phyloP scores from a whole-genome alignment of 1,284 basidiomycete genomes.

The Serendipita sp. region DNA sequence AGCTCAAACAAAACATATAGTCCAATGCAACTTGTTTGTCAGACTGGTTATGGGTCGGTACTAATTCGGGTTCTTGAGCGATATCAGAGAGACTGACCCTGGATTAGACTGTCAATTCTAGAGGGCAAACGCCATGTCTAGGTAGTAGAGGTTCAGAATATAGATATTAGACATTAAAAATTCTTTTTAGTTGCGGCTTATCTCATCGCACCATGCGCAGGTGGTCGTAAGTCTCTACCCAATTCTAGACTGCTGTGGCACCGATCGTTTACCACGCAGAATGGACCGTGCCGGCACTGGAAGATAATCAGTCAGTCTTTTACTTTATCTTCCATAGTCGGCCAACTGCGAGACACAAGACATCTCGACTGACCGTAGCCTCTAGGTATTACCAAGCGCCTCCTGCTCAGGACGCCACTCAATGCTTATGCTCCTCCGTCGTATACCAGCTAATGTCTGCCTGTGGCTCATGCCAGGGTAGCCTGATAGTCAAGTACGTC shows the following conservation, averaged over 20 bases:
- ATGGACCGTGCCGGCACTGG: not conserved
- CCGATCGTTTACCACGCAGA: not conserved
- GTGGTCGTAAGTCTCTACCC: not conserved
- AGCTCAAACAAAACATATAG: not conserved
- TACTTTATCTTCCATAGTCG: not conserved
- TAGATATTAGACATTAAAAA: not conserved
- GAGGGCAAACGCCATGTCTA: not conserved
- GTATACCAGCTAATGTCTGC: not conserved
- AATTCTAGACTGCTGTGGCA: not conserved
- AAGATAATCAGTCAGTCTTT: not conserved
- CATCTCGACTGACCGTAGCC: not conserved
- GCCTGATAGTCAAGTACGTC: not conserved
- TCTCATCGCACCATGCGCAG: not conserved
- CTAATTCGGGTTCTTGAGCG: not conserved
- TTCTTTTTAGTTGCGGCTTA: not conserved
- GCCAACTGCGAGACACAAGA: not conserved
- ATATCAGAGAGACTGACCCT: not conserved
- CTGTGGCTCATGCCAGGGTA: not conserved
- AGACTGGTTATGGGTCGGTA: not conserved
- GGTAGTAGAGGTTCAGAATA: not conserved
- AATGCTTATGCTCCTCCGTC: not conserved
- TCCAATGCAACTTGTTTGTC: constrained; percentile 1
- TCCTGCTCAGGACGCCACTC: not conserved
- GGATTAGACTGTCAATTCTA: not conserved
- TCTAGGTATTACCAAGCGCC: not conserved